Conservation (phyloP, 495 filamentous ascomycete genomes). For the Durotheca rogersii region DNA sequence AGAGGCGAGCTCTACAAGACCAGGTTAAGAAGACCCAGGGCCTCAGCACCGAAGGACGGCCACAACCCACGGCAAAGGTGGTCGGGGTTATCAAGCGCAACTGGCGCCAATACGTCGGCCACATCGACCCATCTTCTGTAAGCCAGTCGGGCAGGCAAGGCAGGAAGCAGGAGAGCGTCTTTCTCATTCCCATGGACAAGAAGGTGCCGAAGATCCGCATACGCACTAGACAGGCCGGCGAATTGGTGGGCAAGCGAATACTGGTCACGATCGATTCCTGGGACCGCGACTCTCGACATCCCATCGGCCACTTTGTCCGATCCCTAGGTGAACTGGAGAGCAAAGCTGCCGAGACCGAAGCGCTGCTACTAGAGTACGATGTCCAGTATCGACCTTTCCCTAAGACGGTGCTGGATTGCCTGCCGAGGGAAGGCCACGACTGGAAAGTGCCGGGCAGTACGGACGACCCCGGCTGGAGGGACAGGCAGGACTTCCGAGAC, state of each 20-base stretch:
- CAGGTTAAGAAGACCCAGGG: conserved; percentile 85
- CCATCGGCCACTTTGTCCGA: conserved; percentile 89
- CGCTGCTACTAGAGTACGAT: conserved; percentile 89
- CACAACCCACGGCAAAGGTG: conserved; percentile 89
- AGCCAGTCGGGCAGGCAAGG: conserved; percentile 67
- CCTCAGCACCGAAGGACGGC: conserved; percentile 70
- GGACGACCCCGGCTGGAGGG: conserved; percentile 81
- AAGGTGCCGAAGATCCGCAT: conserved; percentile 92
- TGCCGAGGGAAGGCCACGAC: conserved; percentile 87
- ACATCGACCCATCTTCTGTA: conserved; percentile 84
- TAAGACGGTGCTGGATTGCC: conserved; percentile 88
- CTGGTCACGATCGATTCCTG: conserved; percentile 95
- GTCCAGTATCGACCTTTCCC: conserved; percentile 98
- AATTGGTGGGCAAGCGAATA: conserved; percentile 86
- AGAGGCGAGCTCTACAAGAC: conserved; percentile 81
- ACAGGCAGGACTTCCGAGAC: conserved; percentile 77
- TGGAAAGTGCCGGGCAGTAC: conserved; percentile 82
- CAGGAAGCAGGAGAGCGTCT: conserved; percentile 84
- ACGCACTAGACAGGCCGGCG: conserved; percentile 82
- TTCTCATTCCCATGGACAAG: conserved; percentile 96
- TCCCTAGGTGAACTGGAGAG: conserved; percentile 91
- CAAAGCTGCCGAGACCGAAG: conserved; percentile 95
- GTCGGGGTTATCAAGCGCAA: conserved; percentile 92
- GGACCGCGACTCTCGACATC: conserved; percentile 90
- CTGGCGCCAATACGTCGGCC: conserved; percentile 96